Evolutionary conservation across 2,329 filamentous ascomycete genomes (phyloP).

Genomic region (Diaporthe australafricana): DNA sequence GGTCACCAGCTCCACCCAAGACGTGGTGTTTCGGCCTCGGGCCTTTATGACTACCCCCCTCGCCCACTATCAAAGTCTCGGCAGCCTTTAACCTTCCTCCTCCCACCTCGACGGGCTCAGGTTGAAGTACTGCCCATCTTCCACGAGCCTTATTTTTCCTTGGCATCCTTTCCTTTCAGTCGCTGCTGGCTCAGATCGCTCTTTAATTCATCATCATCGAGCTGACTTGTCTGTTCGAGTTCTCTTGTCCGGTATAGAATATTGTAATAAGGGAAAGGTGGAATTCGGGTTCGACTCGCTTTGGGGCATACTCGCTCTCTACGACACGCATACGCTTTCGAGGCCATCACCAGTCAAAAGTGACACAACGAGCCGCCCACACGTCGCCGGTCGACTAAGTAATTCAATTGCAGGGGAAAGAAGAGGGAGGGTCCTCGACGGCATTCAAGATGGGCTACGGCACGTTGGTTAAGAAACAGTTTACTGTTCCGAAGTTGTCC

Average conservation of each 20-base stretch:
- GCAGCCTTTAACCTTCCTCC: constrained; percentile 43
- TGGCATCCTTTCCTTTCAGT: constrained; percentile 54
- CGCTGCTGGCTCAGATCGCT: constrained; percentile 73
- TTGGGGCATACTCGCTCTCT: background rate
- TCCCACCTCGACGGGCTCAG: constrained; percentile 51
- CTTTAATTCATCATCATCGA: constrained; percentile 51
- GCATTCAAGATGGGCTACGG: constrained; percentile 53
- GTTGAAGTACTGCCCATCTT: constrained; percentile 55
- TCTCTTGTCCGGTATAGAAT: constrained; percentile 38
- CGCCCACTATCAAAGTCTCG: constrained; percentile 39
- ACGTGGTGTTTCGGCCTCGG: constrained; percentile 29
- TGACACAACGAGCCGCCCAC: constrained; percentile 40
- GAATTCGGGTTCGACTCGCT: constrained; percentile 23
- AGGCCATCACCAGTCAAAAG: constrained; percentile 34
- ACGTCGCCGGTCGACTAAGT: constrained; percentile 69
- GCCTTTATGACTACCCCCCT: constrained; percentile 55
- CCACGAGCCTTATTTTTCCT: constrained; percentile 49
- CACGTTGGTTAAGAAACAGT: constrained; percentile 69
- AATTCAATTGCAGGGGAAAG: constrained; percentile 45
- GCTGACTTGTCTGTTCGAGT: constrained; percentile 44
- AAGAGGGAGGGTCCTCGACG: constrained; percentile 41
- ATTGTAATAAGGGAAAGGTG: constrained; percentile 44
- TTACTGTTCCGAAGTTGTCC: constrained; percentile 76
- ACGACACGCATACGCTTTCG: constrained; percentile 35
- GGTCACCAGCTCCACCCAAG: constrained; percentile 15